Percentiles rank a stretch among this genome's conserved stretches.
These are phyloP conservation scores for Gleditsia sinensis DNA, from an alignment of 306 rosid genomes.

Conservation along the genomic window DNA sequence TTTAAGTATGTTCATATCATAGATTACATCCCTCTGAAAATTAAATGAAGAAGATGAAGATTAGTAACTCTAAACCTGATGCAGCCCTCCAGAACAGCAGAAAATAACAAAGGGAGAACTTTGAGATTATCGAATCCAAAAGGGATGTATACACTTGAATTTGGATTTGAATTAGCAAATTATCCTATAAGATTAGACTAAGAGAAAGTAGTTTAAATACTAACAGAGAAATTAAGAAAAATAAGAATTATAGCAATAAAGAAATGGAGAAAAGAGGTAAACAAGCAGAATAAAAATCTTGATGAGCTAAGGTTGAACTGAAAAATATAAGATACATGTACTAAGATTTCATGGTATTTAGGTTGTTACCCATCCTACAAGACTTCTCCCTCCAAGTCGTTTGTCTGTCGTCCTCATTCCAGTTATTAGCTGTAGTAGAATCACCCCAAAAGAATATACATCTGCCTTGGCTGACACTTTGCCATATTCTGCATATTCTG, in stretches of 20 bases:
- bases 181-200: no score
- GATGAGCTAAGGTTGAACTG: no score
- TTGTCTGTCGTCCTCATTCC: constrained; percentile 76
- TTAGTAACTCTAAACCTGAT: no score
- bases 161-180: no score
- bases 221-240: no score
- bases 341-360: constrained; percentile 18
- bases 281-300: neutral
- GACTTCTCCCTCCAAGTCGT: constrained; percentile 77
- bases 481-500: constrained; percentile 87
- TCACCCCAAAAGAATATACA: constrained; percentile 90
- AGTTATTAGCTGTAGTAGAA: constrained; percentile 77
- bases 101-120: neutral
- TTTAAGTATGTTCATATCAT: no score
- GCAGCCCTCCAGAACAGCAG: no score
- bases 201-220: no score
- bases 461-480: constrained; percentile 82
- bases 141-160: neutral
- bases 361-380: constrained; percentile 85
- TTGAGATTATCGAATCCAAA: neutral
- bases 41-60: no score
- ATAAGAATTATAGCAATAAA: no score
- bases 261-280: no score
- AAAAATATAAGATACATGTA: neutral
- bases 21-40: no score